Conservation (phyloP, 2,329 filamentous ascomycete genomes). For the Fusarium hostae region DNA sequence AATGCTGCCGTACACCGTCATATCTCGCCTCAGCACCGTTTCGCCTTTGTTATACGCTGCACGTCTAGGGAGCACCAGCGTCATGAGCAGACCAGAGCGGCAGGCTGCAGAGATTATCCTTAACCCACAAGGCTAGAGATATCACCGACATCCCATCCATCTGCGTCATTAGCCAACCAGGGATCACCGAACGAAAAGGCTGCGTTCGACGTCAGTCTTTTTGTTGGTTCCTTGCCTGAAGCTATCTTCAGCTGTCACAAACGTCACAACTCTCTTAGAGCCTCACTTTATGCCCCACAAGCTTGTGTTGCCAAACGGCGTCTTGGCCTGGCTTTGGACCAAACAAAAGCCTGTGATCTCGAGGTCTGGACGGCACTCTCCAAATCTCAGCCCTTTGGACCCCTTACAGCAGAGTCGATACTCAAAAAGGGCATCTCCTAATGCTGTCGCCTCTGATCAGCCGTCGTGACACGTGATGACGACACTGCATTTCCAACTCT, state of each 20-base stretch:
- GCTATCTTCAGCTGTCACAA: not conserved
- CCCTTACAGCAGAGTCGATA: conserved; percentile 17
- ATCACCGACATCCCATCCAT: conserved; percentile 22
- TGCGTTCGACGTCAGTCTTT: conserved; percentile 7
- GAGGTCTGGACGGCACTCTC: not conserved
- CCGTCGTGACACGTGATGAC: conserved; percentile 40
- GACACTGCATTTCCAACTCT: conserved; percentile 25
- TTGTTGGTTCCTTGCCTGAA: not conserved
- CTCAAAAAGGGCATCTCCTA: conserved; percentile 7
- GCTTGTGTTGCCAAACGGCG: not conserved
- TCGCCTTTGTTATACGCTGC: conserved; percentile 14
- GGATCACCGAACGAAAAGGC: not conserved
- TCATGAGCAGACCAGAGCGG: conserved; percentile 22
- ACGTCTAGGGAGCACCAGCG: conserved; percentile 8
- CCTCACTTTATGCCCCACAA: conserved; percentile 25
- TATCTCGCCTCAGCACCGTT: conserved; percentile 33
- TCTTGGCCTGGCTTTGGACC: conserved; percentile 12
- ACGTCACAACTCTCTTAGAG: conserved; percentile 19
- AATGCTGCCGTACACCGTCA: conserved; percentile 34
- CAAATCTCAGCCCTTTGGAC: conserved; percentile 19
- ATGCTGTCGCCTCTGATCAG: conserved; percentile 27
- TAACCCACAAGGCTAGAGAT: conserved; percentile 30
- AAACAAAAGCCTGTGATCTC: conserved; percentile 35
- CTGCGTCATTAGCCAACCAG: conserved; percentile 34
- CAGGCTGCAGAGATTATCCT: conserved; percentile 11